Evolutionary conservation across 495 filamentous ascomycete species (phyloP).

Genomic region (Jackrogersella minutella): DNA sequence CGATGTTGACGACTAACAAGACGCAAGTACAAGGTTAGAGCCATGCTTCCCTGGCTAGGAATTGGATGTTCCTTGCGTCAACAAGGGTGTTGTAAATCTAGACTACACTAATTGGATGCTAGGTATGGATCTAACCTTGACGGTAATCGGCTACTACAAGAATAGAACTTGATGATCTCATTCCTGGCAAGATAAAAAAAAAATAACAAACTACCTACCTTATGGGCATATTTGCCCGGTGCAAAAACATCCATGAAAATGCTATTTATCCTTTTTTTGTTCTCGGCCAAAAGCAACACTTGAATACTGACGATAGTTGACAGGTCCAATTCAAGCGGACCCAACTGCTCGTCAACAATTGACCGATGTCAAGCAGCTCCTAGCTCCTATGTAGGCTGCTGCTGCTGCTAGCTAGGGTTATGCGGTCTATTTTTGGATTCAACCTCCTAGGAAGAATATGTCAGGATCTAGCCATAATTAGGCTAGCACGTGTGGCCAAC

Average conservation of each 20-base stretch:
- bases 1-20: background rate
- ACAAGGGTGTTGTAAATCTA: background rate
- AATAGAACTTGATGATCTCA: too few species aligned
- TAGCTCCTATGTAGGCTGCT: too few species aligned
- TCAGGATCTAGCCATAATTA: background rate
- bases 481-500: conserved; percentile 4
- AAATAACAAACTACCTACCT: too few species aligned
- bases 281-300: background rate
- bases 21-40: conserved; percentile 4
- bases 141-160: too few species aligned
- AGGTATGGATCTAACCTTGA: too few species aligned
- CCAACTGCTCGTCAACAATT: conserved; percentile 22
- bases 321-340: background rate
- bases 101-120: background rate
- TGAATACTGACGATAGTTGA: background rate
- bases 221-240: too few species aligned
- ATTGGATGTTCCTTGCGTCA: background rate
- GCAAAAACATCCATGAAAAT: background rate
- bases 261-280: background rate
- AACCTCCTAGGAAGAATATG: background rate
- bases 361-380: too few species aligned
- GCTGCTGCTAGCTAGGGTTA: too few species aligned
- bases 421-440: conserved; percentile 28
- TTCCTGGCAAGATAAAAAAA: too few species aligned
- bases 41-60: background rate